A percentile compares a stretch with the other conserved stretches of the same genome.
Conservation (phyloP, 2,329 filamentous ascomycete genomes). For the Monilinia laxa region DNA sequence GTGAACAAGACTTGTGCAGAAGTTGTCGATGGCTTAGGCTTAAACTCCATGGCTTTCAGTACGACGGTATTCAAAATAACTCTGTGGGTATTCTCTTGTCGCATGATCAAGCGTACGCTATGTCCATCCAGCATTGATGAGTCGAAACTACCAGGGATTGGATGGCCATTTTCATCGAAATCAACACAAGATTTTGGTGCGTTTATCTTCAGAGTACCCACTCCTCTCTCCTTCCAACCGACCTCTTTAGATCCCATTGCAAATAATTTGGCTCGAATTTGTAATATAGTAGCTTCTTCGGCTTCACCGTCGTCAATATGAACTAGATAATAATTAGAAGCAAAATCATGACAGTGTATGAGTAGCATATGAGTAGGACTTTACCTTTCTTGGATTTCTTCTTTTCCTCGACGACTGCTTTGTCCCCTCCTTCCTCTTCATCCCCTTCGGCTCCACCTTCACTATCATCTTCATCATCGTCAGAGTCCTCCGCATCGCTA, state of each 20-base stretch:
- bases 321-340: constrained; percentile 41
- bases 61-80: constrained; percentile 85
- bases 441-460: constrained; percentile 47
- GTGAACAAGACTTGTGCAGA: constrained; percentile 63
- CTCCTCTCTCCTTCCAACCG: constrained; percentile 85
- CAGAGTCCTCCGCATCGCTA: constrained; percentile 56
- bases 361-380: constrained; percentile 35
- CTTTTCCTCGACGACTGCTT: constrained; percentile 55
- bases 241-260: constrained; percentile 62
- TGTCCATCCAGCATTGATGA: constrained; percentile 52
- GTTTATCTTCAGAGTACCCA: constrained; percentile 83
- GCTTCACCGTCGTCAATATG: constrained; percentile 83
- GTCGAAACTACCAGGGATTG: constrained; percentile 56
- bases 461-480: constrained; percentile 45
- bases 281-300: constrained; percentile 72
- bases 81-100: constrained; percentile 83
- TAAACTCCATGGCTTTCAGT: constrained; percentile 75
- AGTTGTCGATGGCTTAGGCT: constrained; percentile 64
- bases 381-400: constrained; percentile 67
- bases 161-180: constrained; percentile 52
- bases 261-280: constrained; percentile 81
- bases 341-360: not conserved
- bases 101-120: constrained; percentile 76
- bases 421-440: constrained; percentile 50
- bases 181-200: constrained; percentile 59